Percentiles rank a stretch among this genome's conserved stretches.
Conservation (phyloP, 2,329 filamentous ascomycete genomes). For the Ceratocystis harringtonii region DNA sequence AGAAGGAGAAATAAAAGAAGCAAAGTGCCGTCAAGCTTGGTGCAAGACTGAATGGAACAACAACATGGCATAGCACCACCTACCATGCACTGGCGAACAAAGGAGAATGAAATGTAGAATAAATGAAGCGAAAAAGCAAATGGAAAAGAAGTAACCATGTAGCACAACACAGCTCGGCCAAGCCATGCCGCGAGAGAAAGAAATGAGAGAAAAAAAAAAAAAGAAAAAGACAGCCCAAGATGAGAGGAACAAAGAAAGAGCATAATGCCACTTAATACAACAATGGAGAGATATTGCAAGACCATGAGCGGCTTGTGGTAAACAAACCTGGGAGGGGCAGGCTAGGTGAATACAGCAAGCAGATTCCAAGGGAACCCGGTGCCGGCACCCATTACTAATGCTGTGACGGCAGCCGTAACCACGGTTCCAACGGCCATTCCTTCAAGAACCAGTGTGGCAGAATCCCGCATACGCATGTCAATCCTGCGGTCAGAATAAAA, state of each 20-base stretch:
- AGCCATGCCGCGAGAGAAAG: neutral
- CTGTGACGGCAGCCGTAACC: conserved; percentile 8
- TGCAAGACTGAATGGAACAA: neutral
- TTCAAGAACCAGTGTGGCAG: conserved; percentile 54
- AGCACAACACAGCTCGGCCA: neutral
- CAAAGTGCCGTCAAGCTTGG: neutral
- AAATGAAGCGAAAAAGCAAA: neutral
- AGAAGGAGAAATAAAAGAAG: too few relatives aligned
- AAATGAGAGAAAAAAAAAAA: neutral
- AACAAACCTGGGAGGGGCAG: neutral
- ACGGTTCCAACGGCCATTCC: conserved; percentile 33
- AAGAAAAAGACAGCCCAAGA: neutral
- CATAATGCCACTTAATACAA: too few relatives aligned
- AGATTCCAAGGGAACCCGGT: neutral
- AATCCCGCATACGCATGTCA: conserved; percentile 50
- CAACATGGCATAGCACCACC: too few relatives aligned
- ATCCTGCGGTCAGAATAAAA: conserved; percentile 38
- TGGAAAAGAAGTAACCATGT: neutral
- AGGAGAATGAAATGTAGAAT: neutral
- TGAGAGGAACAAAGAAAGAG: neutral
- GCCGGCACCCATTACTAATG: conserved; percentile 7
- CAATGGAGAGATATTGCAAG: neutral
- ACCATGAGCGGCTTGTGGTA: neutral
- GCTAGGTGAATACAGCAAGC: neutral
- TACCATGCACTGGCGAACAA: neutral